These are phyloP conservation scores for Phytomonas francai DNA, from an alignment of 208 protist species.

Conservation along the genomic window DNA sequence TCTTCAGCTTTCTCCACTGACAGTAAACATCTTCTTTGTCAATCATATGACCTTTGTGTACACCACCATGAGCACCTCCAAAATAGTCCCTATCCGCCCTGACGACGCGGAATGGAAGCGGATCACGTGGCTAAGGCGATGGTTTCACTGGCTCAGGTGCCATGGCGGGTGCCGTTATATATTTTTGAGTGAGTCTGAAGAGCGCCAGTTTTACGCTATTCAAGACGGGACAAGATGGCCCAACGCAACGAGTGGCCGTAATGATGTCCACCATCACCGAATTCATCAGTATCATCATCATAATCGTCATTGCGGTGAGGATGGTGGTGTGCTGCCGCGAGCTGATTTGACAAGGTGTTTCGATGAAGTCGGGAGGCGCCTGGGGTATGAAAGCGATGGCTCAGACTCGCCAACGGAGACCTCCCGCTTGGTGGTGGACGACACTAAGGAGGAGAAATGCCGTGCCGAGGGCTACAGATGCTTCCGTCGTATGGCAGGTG, in stretches of 20 bases:
- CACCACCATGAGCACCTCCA: slow-evolving; percentile 43
- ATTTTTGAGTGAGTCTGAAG: slow-evolving; percentile 65
- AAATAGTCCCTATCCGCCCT: slow-evolving; percentile 54
- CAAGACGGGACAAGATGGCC: slow-evolving; percentile 13
- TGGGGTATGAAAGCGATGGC: background rate
- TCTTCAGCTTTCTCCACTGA: slow-evolving; percentile 49
- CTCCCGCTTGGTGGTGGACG: background rate
- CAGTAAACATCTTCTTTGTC: slow-evolving; percentile 58
- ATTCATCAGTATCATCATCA: background rate
- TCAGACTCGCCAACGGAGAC: background rate
- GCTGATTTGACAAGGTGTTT: too few species aligned
- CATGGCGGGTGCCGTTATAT: slow-evolving; percentile 80
- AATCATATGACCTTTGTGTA: slow-evolving; percentile 75
- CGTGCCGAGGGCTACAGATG: background rate
- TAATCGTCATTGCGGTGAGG: background rate
- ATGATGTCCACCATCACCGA: background rate
- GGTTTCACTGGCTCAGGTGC: slow-evolving; percentile 68
- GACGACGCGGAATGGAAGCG: slow-evolving; percentile 50
- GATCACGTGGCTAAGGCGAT: slow-evolving; percentile 56
- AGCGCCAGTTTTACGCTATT: slow-evolving; percentile 50
- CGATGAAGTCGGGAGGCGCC: too few species aligned
- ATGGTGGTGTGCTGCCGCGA: background rate
- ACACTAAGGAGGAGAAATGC: background rate
- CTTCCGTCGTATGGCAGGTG: background rate
- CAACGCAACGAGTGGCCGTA: background rate